phyloP scores from a whole-genome alignment of 495 filamentous ascomycete genomes.

The Penicillium ucsense region DNA sequence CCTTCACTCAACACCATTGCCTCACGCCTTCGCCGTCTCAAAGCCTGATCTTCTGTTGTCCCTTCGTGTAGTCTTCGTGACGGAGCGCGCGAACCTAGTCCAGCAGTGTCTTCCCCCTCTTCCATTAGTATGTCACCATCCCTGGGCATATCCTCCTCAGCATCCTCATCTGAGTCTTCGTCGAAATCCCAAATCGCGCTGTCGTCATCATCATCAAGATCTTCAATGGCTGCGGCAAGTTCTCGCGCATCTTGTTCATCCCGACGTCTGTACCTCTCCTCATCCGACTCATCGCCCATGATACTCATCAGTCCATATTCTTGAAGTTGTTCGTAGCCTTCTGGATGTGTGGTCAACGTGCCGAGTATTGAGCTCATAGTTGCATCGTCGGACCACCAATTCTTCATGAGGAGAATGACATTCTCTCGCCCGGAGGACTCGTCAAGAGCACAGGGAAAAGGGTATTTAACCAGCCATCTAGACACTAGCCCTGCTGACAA shows the following conservation, averaged over 20 bases:
- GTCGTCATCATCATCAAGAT: conserved; percentile 38
- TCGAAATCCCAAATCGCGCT: conserved; percentile 17
- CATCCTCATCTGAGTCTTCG: conserved; percentile 38
- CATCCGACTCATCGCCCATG: conserved; percentile 4
- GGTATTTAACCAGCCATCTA: conserved; percentile 41
- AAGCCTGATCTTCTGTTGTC: conserved; percentile 39
- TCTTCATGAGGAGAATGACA: conserved; percentile 36
- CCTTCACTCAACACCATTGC: conserved; percentile 47
- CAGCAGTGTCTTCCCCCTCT: conserved; percentile 38
- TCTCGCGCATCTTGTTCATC: too few species aligned
- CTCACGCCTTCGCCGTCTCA: conserved; percentile 41
- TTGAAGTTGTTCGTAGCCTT: conserved; percentile 33
- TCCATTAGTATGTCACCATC: conserved; percentile 44
- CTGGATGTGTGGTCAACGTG: conserved; percentile 21
- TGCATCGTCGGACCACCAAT: conserved; percentile 36
- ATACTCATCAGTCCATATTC: conserved; percentile 36
- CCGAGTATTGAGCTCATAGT: conserved; percentile 37
- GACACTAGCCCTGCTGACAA: conserved; percentile 37
- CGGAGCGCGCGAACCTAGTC: conserved; percentile 13
- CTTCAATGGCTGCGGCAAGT: conserved; percentile 14
- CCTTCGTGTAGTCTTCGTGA: conserved; percentile 34
- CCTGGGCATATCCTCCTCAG: conserved; percentile 37
- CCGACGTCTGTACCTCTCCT: too few species aligned
- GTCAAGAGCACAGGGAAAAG: conserved; percentile 34
- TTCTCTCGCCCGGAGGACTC: conserved; percentile 31